These are phyloP conservation scores for Corchorus olitorius DNA, from an alignment of 345 rosid genomes.

Conservation along the genomic window DNA sequence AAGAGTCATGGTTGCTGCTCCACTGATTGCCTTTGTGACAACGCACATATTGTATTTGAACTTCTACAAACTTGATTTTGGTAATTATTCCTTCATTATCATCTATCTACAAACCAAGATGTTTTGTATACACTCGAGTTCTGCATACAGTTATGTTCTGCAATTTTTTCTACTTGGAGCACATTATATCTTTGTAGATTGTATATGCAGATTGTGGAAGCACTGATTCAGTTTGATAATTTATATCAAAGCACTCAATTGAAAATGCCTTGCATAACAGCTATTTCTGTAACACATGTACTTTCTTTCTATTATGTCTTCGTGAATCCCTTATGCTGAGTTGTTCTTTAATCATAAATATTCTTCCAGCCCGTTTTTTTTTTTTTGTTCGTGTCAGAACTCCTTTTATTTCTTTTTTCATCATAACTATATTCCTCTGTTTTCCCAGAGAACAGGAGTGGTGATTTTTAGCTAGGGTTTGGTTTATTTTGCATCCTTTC, in stretches of 20 bases:
- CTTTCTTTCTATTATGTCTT: not conserved
- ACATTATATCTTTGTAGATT: not conserved
- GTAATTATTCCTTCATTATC: slow-evolving; percentile 38
- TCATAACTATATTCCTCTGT: not conserved
- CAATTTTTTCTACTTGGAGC: not conserved
- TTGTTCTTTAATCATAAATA: not conserved
- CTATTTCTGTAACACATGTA: not conserved
- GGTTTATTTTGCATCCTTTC: not conserved
- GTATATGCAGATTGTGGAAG: not conserved
- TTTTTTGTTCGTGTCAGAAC: not conserved
- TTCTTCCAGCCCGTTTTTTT: not conserved
- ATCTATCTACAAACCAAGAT: not conserved
- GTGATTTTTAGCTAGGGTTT: not conserved
- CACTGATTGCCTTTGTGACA: slow-evolving; percentile 71
- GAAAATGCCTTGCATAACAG: not conserved
- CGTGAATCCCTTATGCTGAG: not conserved
- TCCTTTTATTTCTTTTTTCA: too few relatives aligned
- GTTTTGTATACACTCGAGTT: not conserved
- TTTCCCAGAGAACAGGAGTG: not conserved
- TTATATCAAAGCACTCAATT: not conserved
- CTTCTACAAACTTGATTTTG: slow-evolving; percentile 73
- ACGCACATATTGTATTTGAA: slow-evolving; percentile 88
- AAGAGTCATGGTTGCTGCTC: slow-evolving; percentile 85
- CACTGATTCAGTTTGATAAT: not conserved
- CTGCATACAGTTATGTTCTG: not conserved